Conservation (phyloP, 2,329 filamentous ascomycete species). For the Penicillium hordei region DNA sequence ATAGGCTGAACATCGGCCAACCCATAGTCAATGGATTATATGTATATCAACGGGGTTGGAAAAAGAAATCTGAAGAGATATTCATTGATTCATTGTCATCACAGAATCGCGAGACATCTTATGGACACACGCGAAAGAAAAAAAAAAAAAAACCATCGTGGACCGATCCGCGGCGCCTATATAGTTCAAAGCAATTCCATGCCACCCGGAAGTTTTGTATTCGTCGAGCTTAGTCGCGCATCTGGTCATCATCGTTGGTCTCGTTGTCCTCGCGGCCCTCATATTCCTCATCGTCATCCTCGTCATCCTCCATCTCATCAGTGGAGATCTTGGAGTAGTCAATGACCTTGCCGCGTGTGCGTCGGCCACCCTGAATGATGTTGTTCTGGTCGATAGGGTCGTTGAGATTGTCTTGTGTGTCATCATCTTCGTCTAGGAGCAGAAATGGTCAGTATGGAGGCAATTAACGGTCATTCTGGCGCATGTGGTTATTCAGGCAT, state of each 20-base stretch:
- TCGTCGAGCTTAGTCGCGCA: conserved; percentile 39
- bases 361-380: conserved; percentile 74
- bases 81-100: conserved; percentile 24
- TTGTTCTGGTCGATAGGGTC: conserved; percentile 89
- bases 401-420: conserved; percentile 69
- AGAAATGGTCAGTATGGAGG: conserved; percentile 25
- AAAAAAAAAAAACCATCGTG: background rate
- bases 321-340: conserved; percentile 89
- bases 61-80: conserved; percentile 2
- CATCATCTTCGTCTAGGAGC: conserved; percentile 61
- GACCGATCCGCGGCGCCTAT: conserved; percentile 18
- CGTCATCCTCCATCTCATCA: conserved; percentile 63
- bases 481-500: background rate
- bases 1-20: background rate
- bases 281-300: conserved; percentile 55
- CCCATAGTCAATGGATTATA: background rate
- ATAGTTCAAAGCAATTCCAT: conserved; percentile 19
- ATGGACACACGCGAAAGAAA: conserved; percentile 4
- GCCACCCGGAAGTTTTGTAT: conserved; percentile 15
- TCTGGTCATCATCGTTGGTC: conserved; percentile 38
- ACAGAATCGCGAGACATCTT: conserved; percentile 8
- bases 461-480: background rate
- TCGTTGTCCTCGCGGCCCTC: conserved; percentile 32
- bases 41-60: background rate
- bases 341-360: conserved; percentile 88